A percentile compares a stretch with the other conserved stretches of the same genome.
These are phyloP conservation scores for Thelonectria blattea DNA, from an alignment of 2,329 filamentous ascomycete genomes.

Conservation along the genomic window DNA sequence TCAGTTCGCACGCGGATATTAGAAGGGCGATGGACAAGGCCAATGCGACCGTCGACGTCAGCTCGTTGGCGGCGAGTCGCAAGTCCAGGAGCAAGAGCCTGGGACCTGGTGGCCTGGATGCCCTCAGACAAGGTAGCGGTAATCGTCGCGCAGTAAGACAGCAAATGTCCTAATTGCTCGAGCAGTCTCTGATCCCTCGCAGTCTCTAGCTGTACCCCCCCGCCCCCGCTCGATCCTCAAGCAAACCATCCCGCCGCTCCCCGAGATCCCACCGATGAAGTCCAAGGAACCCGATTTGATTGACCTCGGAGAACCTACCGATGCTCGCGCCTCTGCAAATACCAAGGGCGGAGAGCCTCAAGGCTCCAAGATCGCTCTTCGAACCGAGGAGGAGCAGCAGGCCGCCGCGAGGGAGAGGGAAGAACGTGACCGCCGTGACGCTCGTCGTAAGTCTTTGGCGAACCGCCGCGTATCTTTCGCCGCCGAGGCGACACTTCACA, in stretches of 20 bases:
- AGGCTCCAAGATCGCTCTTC: slow-evolving; percentile 66
- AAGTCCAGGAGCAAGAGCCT: slow-evolving; percentile 94
- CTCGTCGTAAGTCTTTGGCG: slow-evolving; percentile 88
- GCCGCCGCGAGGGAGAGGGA: slow-evolving; percentile 72
- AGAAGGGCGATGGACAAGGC: slow-evolving; percentile 71
- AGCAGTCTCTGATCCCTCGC: slow-evolving; percentile 25
- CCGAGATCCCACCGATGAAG: slow-evolving; percentile 71
- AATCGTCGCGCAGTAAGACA: slow-evolving; percentile 78
- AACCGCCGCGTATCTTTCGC: slow-evolving; percentile 96
- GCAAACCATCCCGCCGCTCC: slow-evolving; percentile 71
- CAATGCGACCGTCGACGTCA: slow-evolving; percentile 74
- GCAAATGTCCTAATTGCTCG: slow-evolving; percentile 9
- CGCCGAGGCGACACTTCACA: slow-evolving; percentile 95
- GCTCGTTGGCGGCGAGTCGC: slow-evolving; percentile 57
- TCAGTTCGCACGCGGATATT: slow-evolving; percentile 62
- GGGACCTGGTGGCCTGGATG: slow-evolving; percentile 87
- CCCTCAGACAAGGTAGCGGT: slow-evolving; percentile 74
- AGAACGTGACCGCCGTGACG: slow-evolving; percentile 79
- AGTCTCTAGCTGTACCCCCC: slow-evolving; percentile 62
- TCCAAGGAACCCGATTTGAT: slow-evolving; percentile 32
- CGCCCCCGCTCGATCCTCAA: slow-evolving; percentile 77
- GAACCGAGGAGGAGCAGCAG: slow-evolving; percentile 74
- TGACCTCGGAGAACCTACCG: slow-evolving; percentile 24
- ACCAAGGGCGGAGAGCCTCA: slow-evolving; percentile 34
- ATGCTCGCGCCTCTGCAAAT: slow-evolving; percentile 20